Evolutionary conservation across 495 filamentous ascomycete genomes (phyloP).

Genomic region (Xylaria bambusicola): DNA sequence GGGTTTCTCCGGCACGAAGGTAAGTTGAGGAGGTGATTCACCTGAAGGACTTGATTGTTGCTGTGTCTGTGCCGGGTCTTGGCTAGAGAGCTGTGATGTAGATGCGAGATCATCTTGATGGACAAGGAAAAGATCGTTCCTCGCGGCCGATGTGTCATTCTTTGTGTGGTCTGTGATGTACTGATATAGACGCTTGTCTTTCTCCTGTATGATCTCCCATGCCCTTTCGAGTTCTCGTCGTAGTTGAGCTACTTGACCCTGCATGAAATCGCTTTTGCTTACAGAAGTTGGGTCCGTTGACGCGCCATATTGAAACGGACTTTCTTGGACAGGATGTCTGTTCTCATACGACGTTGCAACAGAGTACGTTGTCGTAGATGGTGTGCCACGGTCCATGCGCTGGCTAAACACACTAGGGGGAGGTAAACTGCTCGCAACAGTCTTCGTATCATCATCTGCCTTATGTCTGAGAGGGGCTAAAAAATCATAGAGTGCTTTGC

Average conservation of each 20-base stretch:
- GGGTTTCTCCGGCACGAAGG: not conserved
- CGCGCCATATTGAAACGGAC: not conserved
- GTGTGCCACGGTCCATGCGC: constrained; percentile 3
- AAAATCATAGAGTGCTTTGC: too few relatives aligned
- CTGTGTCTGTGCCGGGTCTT: not conserved
- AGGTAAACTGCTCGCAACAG: constrained; percentile 3
- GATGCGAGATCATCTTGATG: not conserved
- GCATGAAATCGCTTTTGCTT: not conserved
- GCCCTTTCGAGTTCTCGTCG: constrained; percentile 6
- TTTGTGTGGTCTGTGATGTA: not conserved
- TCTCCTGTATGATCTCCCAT: constrained; percentile 13
- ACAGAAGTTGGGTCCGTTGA: not conserved
- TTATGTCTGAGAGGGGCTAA: too few relatives aligned
- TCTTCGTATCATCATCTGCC: constrained; percentile 9
- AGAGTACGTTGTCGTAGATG: not conserved
- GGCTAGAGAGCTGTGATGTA: not conserved
- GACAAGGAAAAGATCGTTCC: too few relatives aligned
- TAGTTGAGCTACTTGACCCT: not conserved
- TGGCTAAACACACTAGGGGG: constrained; percentile 13
- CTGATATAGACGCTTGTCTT: constrained; percentile 1
- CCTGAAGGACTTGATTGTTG: not conserved
- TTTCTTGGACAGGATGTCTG: not conserved
- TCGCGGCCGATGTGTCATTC: not conserved
- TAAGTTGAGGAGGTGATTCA: not conserved
- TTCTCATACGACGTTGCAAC: not conserved